Conservation (phyloP, 2,329 filamentous ascomycete species). For the Arachnomyces sp. region DNA sequence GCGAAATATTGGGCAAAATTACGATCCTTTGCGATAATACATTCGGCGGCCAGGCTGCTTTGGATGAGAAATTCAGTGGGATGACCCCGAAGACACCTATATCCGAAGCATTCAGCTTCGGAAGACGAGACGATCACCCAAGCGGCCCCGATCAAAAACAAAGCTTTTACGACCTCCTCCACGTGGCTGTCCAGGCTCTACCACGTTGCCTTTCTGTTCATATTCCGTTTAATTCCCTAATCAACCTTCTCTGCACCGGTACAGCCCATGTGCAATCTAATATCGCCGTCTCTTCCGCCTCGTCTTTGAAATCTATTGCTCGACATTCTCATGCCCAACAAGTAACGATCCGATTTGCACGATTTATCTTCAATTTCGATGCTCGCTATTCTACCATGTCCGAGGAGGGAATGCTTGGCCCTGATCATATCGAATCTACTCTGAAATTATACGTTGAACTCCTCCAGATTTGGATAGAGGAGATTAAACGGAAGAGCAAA, state of each 20-base stretch:
- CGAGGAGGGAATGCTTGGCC: conserved; percentile 90
- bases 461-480: conserved; percentile 93
- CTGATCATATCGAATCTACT: conserved; percentile 90
- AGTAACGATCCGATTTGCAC: conserved; percentile 90
- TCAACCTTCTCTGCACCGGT: conserved; percentile 91
- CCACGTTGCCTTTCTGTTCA: conserved; percentile 87
- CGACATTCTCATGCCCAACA: conserved; percentile 87
- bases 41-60: conserved; percentile 87
- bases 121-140: conserved; percentile 69
- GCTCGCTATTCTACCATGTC: conserved; percentile 96
- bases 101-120: conserved; percentile 86
- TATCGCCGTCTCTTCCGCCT: conserved; percentile 84
- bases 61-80: conserved; percentile 90
- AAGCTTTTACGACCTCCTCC: conserved; percentile 88
- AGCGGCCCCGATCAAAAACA: conserved; percentile 74
- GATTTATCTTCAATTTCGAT: conserved; percentile 98
- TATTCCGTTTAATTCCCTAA: conserved; percentile 84
- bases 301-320: conserved; percentile 91
- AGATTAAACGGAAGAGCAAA: conserved; percentile 78
- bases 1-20: conserved; percentile 89
- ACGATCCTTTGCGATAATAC: conserved; percentile 94
- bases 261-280: conserved; percentile 91
- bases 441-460: conserved; percentile 87
- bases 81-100: conserved; percentile 90
- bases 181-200: conserved; percentile 89